Percentiles rank a stretch among this genome's conserved stretches.
Evolutionary conservation across 352 stramenopile species (phyloP).

Genomic region (Pythium oligandrum): DNA sequence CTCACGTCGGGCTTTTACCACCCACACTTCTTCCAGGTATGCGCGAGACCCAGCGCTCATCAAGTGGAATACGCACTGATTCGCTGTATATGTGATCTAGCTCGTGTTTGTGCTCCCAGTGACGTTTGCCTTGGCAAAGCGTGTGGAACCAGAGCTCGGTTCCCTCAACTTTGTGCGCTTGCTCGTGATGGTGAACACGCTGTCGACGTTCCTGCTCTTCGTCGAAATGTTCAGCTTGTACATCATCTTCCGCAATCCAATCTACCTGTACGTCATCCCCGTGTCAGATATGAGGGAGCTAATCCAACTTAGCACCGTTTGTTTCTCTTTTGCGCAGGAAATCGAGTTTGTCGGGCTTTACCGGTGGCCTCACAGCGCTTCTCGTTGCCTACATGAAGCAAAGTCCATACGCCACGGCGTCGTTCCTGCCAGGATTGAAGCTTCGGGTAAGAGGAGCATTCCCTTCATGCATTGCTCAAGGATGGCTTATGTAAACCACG

Average conservation of each 20-base stretch:
- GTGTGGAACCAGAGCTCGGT: slow-evolving; percentile 73
- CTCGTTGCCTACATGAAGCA: slow-evolving; percentile 82
- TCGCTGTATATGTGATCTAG: slow-evolving; percentile 17
- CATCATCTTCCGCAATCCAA: slow-evolving; percentile 72
- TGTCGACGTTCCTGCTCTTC: slow-evolving; percentile 71
- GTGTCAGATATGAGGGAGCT: too few relatives aligned
- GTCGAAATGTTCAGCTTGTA: slow-evolving; percentile 78
- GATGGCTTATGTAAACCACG: neutral
- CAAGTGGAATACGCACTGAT: too few relatives aligned
- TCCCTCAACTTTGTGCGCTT: slow-evolving; percentile 55
- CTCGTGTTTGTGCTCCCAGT: slow-evolving; percentile 59
- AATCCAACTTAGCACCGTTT: too few relatives aligned
- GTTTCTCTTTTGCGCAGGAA: slow-evolving; percentile 29
- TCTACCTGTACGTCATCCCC: slow-evolving; percentile 54
- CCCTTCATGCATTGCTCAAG: slow-evolving; percentile 5
- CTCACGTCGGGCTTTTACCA: slow-evolving; percentile 85
- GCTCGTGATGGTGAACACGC: slow-evolving; percentile 70
- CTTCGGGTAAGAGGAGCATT: slow-evolving; percentile 44
- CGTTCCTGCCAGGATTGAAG: slow-evolving; percentile 50
- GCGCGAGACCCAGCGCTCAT: neutral
- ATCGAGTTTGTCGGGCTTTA: slow-evolving; percentile 69
- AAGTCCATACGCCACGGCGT: slow-evolving; percentile 45
- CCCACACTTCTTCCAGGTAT: slow-evolving; percentile 66
- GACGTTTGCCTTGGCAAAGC: slow-evolving; percentile 63
- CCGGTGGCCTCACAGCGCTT: slow-evolving; percentile 69